phyloP scores from a whole-genome alignment of 148 eudicot genomes.

The Euryodendron excelsum region DNA sequence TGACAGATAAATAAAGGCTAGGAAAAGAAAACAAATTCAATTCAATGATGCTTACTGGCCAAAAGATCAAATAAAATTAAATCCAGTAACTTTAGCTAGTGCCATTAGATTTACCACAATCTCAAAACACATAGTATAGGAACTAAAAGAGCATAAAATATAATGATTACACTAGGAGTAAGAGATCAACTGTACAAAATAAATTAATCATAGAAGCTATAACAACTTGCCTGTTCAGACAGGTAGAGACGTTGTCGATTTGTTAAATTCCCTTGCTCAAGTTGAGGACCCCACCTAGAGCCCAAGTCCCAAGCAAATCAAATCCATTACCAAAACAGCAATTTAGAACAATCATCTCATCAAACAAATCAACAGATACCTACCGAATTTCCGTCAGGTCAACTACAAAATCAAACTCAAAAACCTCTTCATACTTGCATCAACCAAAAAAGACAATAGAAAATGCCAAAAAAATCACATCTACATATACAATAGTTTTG shows the following conservation, averaged over 20 bases:
- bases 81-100: background rate
- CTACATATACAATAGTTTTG: no score
- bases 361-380: background rate
- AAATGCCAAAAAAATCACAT: background rate
- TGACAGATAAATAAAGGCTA: background rate
- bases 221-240: slow-evolving; percentile 66
- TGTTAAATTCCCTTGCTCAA: slow-evolving; percentile 69
- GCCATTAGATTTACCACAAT: background rate
- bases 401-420: background rate
- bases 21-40: background rate
- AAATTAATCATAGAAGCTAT: background rate
- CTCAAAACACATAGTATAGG: background rate
- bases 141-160: background rate
- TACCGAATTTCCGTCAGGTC: background rate
- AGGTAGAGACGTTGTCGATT: slow-evolving; percentile 86
- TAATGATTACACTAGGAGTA: background rate
- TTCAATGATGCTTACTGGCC: no score
- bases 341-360: background rate
- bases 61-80: slow-evolving; percentile 6
- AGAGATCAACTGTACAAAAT: background rate
- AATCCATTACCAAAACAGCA: background rate
- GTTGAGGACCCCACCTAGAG: slow-evolving; percentile 87
- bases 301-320: background rate
- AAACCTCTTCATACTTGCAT: no score
- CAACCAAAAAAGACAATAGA: background rate